Percentiles rank a stretch among this genome's conserved stretches.
These are phyloP conservation scores for Gossypium raimondii DNA, from an alignment of 345 rosid species.

Conservation along the genomic window DNA sequence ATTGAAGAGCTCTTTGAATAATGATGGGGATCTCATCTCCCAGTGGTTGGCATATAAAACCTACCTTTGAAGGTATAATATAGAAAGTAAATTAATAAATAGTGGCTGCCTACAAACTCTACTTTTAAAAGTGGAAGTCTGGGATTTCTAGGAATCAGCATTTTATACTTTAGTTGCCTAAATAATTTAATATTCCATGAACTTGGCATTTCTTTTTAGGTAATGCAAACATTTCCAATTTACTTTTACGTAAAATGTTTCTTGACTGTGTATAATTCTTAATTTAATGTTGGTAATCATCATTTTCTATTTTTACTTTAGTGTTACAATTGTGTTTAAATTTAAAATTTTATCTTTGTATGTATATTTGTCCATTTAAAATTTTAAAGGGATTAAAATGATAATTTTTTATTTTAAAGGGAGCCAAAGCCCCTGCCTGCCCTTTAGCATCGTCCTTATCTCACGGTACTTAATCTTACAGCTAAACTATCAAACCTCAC, in stretches of 20 bases:
- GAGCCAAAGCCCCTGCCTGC: fast-evolving
- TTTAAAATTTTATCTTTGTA: no score
- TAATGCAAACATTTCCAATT: background rate
- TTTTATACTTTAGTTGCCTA: background rate
- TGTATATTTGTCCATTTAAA: no score
- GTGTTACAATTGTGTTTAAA: no score
- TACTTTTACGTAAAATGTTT: no score
- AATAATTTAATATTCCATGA: background rate
- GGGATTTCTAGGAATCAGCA: constrained; percentile 8
- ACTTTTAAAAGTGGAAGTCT: constrained; percentile 8
- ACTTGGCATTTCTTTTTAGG: background rate
- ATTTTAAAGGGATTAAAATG: background rate
- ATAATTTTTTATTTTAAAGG: no score
- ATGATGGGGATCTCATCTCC: constrained; percentile 29
- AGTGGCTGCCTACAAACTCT: constrained; percentile 18
- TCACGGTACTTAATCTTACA: no score
- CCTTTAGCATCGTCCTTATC: fast-evolving
- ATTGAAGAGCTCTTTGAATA: constrained; percentile 24
- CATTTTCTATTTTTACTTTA: no score
- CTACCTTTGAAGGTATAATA: constrained; percentile 19
- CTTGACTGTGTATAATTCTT: no score
- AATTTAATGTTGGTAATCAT: no score
- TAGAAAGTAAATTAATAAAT: background rate
- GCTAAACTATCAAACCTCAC: no score
- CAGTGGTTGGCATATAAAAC: constrained; percentile 27